These are phyloP conservation scores for Ogataea ganodermae DNA, from an alignment of 805 yeast genomes.

Conservation along the genomic window DNA sequence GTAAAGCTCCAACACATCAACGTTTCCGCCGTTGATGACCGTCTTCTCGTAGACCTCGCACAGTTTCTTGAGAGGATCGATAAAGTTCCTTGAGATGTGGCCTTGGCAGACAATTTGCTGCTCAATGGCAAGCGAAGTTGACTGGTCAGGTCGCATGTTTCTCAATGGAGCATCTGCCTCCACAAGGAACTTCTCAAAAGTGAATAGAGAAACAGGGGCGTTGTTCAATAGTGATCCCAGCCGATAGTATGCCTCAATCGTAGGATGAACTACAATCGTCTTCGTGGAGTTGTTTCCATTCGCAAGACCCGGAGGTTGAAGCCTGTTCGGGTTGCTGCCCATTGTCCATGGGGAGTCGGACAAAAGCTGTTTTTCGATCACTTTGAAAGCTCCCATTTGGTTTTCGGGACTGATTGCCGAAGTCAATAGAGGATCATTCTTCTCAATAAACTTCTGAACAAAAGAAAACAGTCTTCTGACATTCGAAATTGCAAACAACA, in stretches of 20 bases:
- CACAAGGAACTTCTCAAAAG: slow-evolving; percentile 61
- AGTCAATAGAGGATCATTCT: slow-evolving; percentile 39
- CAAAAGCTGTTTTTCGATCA: slow-evolving; percentile 27
- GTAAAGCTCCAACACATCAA: slow-evolving; percentile 55
- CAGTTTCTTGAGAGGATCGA: slow-evolving; percentile 43
- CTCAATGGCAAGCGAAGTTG: slow-evolving; percentile 52
- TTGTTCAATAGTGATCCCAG: slow-evolving; percentile 48
- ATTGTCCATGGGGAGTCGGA: slow-evolving; percentile 36
- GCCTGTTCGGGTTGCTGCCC: slow-evolving; percentile 16
- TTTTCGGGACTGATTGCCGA: slow-evolving; percentile 32
- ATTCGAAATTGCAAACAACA: slow-evolving; percentile 66
- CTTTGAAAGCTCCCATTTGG: slow-evolving; percentile 34
- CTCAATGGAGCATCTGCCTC: slow-evolving; percentile 51
- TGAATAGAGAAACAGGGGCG: slow-evolving; percentile 56
- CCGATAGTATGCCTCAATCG: slow-evolving; percentile 53
- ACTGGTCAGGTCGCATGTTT: slow-evolving; percentile 40
- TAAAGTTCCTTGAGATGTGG: slow-evolving; percentile 44
- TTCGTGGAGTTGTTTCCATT: slow-evolving; percentile 10
- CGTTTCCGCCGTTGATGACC: slow-evolving; percentile 41
- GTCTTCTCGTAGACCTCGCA: slow-evolving; percentile 49
- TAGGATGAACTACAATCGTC: slow-evolving; percentile 40
- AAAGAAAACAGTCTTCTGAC: slow-evolving; percentile 62
- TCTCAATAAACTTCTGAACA: slow-evolving; percentile 57
- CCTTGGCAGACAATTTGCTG: slow-evolving; percentile 65
- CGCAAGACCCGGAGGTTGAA: slow-evolving; percentile 20